Percentiles rank a stretch among this genome's conserved stretches.
Conservation (phyloP, 371 early-diverging fungal genomes). For the Mortierella polycephala region DNA sequence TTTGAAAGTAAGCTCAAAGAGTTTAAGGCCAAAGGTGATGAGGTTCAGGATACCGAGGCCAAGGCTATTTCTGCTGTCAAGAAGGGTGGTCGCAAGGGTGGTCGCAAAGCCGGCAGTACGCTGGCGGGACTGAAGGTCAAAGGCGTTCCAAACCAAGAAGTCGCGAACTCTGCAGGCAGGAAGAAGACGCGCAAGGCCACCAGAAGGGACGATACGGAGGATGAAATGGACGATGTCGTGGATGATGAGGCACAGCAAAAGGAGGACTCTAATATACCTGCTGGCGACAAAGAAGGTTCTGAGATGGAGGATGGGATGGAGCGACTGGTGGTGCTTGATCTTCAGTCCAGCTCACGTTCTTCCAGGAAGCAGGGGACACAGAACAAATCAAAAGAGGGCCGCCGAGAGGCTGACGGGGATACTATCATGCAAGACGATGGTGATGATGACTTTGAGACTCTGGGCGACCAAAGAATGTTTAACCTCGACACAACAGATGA, state of each 20-base stretch:
- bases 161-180: constrained; percentile 1
- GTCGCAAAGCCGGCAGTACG: constrained; percentile 39
- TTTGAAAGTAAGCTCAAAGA: constrained; percentile 77
- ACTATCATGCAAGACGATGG: background rate
- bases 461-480: too few species aligned
- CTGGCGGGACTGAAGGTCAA: constrained; percentile 46
- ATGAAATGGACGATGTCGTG: background rate
- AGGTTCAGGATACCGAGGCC: constrained; percentile 40
- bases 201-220: constrained; percentile 7
- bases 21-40: constrained; percentile 56
- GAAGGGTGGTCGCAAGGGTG: constrained; percentile 42
- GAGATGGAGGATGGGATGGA: constrained; percentile 7
- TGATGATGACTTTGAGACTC: too few species aligned
- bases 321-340: constrained; percentile 3
- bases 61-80: constrained; percentile 48
- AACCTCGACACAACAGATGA: too few species aligned
- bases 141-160: constrained; percentile 13
- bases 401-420: too few species aligned
- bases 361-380: background rate
- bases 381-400: too few species aligned
- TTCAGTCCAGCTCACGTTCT: background rate
- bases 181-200: constrained; percentile 3
- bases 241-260: background rate
- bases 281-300: background rate
- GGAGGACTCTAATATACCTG: background rate